Evolutionary conservation across 202 grass and related monocot species (phyloP).

Genomic region (Panicum hallii): DNA sequence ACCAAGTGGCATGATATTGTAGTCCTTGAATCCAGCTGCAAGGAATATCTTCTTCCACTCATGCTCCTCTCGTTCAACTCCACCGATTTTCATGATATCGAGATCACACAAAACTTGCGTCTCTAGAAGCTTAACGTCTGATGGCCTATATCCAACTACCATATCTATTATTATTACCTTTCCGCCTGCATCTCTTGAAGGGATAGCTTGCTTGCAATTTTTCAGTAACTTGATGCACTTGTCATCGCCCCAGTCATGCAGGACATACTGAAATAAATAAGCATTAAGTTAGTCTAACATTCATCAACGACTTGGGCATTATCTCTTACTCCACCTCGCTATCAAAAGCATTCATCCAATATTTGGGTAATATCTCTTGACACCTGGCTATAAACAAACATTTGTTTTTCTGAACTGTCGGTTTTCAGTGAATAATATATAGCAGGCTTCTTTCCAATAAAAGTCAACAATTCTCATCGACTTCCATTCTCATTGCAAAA

Average conservation of each 20-base stretch:
- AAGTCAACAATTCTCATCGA: neutral
- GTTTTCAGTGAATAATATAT: neutral
- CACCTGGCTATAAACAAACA: neutral
- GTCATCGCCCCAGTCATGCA: neutral
- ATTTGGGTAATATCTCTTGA: neutral
- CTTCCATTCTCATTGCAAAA: neutral
- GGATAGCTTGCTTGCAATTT: conserved; percentile 11
- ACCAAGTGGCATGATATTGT: neutral
- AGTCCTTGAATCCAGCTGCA: neutral
- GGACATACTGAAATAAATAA: neutral
- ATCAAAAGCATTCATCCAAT: neutral
- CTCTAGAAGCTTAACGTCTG: neutral
- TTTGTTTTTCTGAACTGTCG: neutral
- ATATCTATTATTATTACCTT: conserved; percentile 18
- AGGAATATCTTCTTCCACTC: conserved; percentile 3
- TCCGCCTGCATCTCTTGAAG: neutral
- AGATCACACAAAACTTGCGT: neutral
- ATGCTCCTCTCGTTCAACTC: neutral
- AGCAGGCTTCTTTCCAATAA: neutral
- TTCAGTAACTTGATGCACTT: conserved; percentile 3
- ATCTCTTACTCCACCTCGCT: neutral
- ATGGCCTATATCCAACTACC: neutral
- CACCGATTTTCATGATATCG: neutral
- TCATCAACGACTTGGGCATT: neutral
- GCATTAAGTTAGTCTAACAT: neutral